Evolutionary conservation across 495 filamentous ascomycete species (phyloP), one percentile per base, ranked within the genome.

Genomic region (Jackrogersella minutella): DNA sequence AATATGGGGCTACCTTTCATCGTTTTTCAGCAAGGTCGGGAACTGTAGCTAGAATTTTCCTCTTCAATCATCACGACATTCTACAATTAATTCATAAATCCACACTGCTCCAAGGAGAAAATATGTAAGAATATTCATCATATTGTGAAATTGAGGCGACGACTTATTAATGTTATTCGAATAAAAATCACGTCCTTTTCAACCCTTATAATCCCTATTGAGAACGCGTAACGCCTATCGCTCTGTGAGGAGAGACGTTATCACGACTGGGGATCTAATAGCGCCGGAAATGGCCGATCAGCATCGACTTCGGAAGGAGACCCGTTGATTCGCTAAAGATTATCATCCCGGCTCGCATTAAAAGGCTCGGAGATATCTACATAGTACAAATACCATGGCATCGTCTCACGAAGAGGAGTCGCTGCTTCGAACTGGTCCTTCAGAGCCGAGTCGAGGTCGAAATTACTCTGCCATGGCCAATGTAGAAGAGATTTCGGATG

Each of bases 311-410:
- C 55, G 30, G 28, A 21, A 51, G n/a, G 10, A 11, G 8, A 51
- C 7, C 47, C 47, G 33, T 39, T 51, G 56, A 67, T 67, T 67
- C 58, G 57, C 58, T 57, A 51, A 50, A 62, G 65, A 68, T 63
- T 54, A 51, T 46, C 54, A 31, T 33, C 53, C 24, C 26, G 43
- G 28, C 16, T 17, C 37, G 22, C 33, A 34, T 51, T 54, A 54
- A 39, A 40, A 50, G 43, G 33, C 34, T 43, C 17, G 34, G 24
- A 30, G 16, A 16, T 51, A 44, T 60, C 31, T 55, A 47, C 54
- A 47, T 47, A 44, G 14, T 53, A 60, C 57, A 57, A 57, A 62
- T 19, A 56, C 21, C 33, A 63, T 64, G 59, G 21, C 47, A 46
- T 56, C 33, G 26, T n/a, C 51, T 46, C 44, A 6, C 31, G 60